Base-by-base conservation (phyloP, 202 grass and related monocot genomes). In the Hordeum pubiflorum region DNA sequence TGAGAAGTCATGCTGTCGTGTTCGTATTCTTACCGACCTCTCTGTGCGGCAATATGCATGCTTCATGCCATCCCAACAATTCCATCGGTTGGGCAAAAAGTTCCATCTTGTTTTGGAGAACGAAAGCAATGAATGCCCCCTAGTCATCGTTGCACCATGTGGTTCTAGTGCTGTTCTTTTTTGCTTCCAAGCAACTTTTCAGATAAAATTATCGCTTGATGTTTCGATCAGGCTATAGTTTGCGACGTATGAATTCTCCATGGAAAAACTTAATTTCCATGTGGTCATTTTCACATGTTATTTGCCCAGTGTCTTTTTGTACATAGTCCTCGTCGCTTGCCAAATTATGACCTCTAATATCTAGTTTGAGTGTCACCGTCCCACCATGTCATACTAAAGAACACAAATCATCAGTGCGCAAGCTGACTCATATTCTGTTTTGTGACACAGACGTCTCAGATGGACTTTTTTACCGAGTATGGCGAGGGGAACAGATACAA, bases 381-480 rank as follows among this genome's bases (percentile, higher is more conserved):
- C 13, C 38, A 8, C 4, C 24, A 1, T 78, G 11, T 56, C 15
- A 88, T 72, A 24, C 32, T 84, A 58, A 37, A 44, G 69, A 37
- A 20, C 12, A 3, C 75, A 39, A 50, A 27, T 23, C 15, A 10
- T 26, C 61, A 79, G 31, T 74, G 15, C 70, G 9, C 39, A 33
- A 63, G 23, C 63, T 85, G 62, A 72, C 11, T 26, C 15, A 2
- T 59, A 40, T 41, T 27, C 34, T 74, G 2, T 79, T 61, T 58
- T 31, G 20, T 34, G 55, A 78, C 56, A 4, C 88, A 93, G 91
- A 37, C 63, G 63, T 75, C 85, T 27, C 79, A 86, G 24, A 86
- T 91, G 74, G 93, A 93, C 60, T 97, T 97, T 79, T 97, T 97
- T 72, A 97, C 93, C 0, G 90, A 91, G 83, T 97, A 93, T 52